Conservation (phyloP, 257 asterid genomes). For the Primulina tabacum region DNA sequence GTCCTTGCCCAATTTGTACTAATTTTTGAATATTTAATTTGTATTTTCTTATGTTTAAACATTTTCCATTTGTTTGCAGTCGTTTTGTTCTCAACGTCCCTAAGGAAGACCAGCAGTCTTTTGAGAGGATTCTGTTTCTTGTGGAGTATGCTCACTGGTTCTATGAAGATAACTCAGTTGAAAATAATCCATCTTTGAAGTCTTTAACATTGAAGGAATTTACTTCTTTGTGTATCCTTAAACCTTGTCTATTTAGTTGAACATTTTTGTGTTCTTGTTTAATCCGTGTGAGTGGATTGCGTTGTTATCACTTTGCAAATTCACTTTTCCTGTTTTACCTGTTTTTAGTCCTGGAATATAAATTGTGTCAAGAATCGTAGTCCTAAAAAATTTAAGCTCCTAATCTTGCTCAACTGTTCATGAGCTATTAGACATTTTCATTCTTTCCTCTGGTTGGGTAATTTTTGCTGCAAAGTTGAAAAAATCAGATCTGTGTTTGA, state of each 20-base stretch:
- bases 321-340: not conserved
- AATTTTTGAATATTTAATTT: constrained; percentile 11
- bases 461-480: not conserved
- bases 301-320: constrained; percentile 6
- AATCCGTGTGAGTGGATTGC: not conserved
- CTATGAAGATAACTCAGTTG: constrained; percentile 93
- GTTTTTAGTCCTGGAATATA: not conserved
- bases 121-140: constrained; percentile 95
- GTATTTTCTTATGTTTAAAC: constrained; percentile 5
- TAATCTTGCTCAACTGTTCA: constrained; percentile 2
- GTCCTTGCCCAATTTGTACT: not conserved
- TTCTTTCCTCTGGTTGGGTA: not conserved
- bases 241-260: constrained; percentile 9
- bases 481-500: constrained; percentile 5
- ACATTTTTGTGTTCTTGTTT: constrained; percentile 7
- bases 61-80: constrained; percentile 43
- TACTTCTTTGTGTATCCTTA: constrained; percentile 86
- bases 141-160: constrained; percentile 99
- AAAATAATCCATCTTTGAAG: constrained; percentile 88
- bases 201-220: constrained; percentile 91
- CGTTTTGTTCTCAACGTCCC: constrained; percentile 98
- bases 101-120: constrained; percentile 94
- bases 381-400: not conserved
- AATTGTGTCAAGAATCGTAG: not conserved
- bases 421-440: constrained; percentile 6